Evolutionary conservation across 164 flowering plant genomes (phyloP).

Genomic region (Amborella trichopoda): DNA sequence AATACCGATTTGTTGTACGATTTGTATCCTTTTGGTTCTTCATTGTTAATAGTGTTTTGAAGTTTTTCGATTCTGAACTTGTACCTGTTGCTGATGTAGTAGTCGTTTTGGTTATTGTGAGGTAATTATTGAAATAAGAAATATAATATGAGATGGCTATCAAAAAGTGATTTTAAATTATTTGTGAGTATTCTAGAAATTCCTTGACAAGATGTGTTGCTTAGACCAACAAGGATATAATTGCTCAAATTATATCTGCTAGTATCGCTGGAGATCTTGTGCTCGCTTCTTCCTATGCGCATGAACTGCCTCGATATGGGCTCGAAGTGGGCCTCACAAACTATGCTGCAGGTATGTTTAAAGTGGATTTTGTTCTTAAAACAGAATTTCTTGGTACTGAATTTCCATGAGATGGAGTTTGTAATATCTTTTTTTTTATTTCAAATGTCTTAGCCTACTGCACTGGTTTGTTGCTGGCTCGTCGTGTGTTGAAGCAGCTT

Average conservation of each 20-base stretch:
- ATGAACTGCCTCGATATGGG: conserved; percentile 77
- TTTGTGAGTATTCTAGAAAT: too few species aligned
- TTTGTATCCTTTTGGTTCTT: conserved; percentile 43
- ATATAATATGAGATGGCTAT: too few species aligned
- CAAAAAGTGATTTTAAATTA: too few species aligned
- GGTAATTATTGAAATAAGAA: too few species aligned
- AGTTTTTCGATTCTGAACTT: too few species aligned
- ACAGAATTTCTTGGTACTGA: not conserved
- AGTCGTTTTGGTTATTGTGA: too few species aligned
- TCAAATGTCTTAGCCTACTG: conserved; percentile 17
- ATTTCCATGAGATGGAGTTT: not conserved
- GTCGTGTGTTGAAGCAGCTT: conserved; percentile 24
- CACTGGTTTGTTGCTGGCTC: conserved; percentile 27
- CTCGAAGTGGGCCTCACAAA: conserved; percentile 89
- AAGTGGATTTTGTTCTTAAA: not conserved
- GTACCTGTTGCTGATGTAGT: too few species aligned
- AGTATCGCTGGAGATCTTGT: conserved; percentile 77
- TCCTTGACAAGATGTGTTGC: conserved; percentile 21
- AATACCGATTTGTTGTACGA: conserved; percentile 78
- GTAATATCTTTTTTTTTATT: not conserved
- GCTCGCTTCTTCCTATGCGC: conserved; percentile 75
- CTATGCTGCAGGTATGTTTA: conserved; percentile 71
- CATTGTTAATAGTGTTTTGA: not conserved
- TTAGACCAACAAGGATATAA: conserved; percentile 75
- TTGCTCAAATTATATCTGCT: conserved; percentile 69